phyloP scores from a whole-genome alignment of 257 asterid genomes.

The Gentiana straminea region DNA sequence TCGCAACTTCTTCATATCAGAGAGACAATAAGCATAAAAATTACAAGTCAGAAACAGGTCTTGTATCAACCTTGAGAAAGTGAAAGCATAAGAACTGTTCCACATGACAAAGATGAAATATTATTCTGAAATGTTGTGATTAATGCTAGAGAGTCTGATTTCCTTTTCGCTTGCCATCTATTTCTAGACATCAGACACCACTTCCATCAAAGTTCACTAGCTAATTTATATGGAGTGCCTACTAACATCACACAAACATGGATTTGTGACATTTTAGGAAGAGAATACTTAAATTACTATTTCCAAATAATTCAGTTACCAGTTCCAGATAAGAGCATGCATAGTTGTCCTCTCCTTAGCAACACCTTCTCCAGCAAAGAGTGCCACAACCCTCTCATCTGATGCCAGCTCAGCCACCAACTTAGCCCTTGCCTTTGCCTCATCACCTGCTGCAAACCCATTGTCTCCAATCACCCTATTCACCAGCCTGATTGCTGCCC shows the following conservation, averaged over 20 bases:
- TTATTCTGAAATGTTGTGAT: too few species aligned
- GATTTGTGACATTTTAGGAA: neutral
- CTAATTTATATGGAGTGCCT: too few species aligned
- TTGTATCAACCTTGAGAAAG: too few species aligned
- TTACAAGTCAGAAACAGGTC: too few species aligned
- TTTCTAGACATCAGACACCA: too few species aligned
- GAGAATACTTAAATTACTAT: conserved; percentile 39
- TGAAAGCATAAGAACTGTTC: too few species aligned
- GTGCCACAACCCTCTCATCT: conserved; percentile 77
- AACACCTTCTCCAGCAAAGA: conserved; percentile 61
- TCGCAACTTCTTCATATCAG: too few species aligned
- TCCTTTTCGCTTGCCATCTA: too few species aligned
- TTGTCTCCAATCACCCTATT: conserved; percentile 56
- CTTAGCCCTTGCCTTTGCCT: conserved; percentile 54
- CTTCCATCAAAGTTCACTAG: too few species aligned
- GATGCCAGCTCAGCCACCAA: conserved; percentile 76
- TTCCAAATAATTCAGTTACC: conserved; percentile 85
- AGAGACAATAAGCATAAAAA: too few species aligned
- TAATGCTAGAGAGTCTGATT: too few species aligned
- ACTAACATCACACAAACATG: neutral
- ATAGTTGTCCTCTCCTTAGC: conserved; percentile 78
- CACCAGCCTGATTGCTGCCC: conserved; percentile 70
- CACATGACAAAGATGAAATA: too few species aligned
- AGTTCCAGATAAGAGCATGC: conserved; percentile 98
- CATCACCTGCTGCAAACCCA: conserved; percentile 49